Evolutionary conservation across 2,329 filamentous ascomycete genomes (phyloP), one percentile per base, ranked within the genome.

Genomic region (Cytospora chrysosperma): DNA sequence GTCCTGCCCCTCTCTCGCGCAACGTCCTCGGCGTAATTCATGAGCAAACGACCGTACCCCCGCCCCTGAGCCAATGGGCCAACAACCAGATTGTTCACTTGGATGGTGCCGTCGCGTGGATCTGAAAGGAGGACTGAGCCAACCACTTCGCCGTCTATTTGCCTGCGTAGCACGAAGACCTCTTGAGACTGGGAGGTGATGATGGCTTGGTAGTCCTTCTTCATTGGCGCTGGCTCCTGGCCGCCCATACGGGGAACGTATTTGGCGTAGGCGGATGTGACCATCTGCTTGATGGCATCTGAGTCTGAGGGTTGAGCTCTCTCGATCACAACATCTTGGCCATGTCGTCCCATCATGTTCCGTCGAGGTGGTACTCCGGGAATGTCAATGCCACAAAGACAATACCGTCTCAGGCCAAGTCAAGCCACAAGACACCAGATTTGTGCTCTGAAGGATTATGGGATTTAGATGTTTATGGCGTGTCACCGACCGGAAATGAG

Each of bases 171-270:
- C 1, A 73, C 66, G 61, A 64, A 72, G 2, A 75, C 67, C 10
- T 70, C 62, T n/a, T 66, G 62, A 0, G 63, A 68, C 7, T 66
- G 37, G 15, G 32, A 53, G 4, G 55, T 19, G 21, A 78, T 63
- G 15, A 77, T 66, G 4, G 67, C 28, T 7, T 27, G 3, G 51
- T 76, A 77, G 63, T 78, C 69, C n/a, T 69, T 66, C 1, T 64
- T 69, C 76, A 78, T 77, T 1, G 75, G 75, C 0, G 74, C 75
- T 0, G 76, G 76, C 0, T 69, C 68, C 51, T 71, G 73, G 5
- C 74, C 74, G 9, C 74, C 74, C 56, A 76, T 75, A 4, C 73
- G 73, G 15, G 73, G 67, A 30, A 74, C 70, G 63, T 75, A 76
- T 55, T 74, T 77, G 5, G 70, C 63, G 62, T 75, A 75, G 37